Conservation (phyloP, 1,284 basidiomycete species). For the Inonotus hispidus region DNA sequence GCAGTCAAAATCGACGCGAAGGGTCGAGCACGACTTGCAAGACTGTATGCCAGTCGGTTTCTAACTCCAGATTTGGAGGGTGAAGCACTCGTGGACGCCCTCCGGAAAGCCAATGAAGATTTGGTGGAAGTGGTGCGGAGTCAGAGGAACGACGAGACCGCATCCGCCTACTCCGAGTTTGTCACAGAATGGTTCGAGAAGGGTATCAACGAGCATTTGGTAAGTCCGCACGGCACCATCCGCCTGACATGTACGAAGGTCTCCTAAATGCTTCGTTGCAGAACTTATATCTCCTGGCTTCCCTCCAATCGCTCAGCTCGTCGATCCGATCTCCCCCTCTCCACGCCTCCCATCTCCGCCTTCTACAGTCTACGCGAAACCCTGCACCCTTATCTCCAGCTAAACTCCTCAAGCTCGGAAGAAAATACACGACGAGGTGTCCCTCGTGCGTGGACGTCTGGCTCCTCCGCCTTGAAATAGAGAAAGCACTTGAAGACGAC, state of each 20-base stretch:
- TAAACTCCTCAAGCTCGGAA: slow-evolving; percentile 37
- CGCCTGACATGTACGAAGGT: background rate
- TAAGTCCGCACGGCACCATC: slow-evolving; percentile 35
- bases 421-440: slow-evolving; percentile 38
- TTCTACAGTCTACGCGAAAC: slow-evolving; percentile 30
- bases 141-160: slow-evolving; percentile 5
- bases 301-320: slow-evolving; percentile 41
- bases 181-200: slow-evolving; percentile 49
- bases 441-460: slow-evolving; percentile 40
- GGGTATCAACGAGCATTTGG: slow-evolving; percentile 47
- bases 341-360: slow-evolving; percentile 41
- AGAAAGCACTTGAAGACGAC: slow-evolving; percentile 29
- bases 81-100: slow-evolving; percentile 48
- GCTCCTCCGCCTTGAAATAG: slow-evolving; percentile 47
- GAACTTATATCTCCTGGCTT: slow-evolving; percentile 50
- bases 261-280: slow-evolving; percentile 20
- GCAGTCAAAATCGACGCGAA: background rate
- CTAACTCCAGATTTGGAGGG: slow-evolving; percentile 36
- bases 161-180: slow-evolving; percentile 49
- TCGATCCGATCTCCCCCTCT: slow-evolving; percentile 33
- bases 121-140: slow-evolving; percentile 33
- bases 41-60: slow-evolving; percentile 45
- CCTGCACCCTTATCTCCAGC: slow-evolving; percentile 29
- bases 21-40: slow-evolving; percentile 36
- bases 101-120: slow-evolving; percentile 55